phyloP scores from a whole-genome alignment of 1,284 basidiomycete species.

The Puccinia novopanici region DNA sequence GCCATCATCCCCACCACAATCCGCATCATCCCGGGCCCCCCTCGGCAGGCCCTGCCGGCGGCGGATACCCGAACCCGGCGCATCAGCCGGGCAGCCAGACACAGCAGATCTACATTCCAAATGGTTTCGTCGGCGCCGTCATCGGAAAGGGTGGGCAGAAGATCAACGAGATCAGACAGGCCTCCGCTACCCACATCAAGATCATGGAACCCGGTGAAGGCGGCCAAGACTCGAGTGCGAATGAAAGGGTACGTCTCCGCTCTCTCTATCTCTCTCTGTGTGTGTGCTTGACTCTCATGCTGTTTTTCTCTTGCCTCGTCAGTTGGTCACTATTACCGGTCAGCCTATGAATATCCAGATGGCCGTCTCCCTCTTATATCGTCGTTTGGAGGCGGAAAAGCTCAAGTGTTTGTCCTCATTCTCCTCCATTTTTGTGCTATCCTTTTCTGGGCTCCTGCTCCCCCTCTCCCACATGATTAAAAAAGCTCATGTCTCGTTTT shows the following conservation, averaged over 20 bases:
- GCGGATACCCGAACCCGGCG: slow-evolving; percentile 60
- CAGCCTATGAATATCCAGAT: slow-evolving; percentile 91
- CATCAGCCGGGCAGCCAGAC: slow-evolving; percentile 73
- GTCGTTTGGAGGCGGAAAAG: slow-evolving; percentile 57
- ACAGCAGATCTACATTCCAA: slow-evolving; percentile 98
- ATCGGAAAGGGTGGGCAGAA: slow-evolving; percentile 98
- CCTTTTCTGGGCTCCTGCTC: background rate
- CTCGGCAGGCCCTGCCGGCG: slow-evolving; percentile 54
- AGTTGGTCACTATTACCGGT: slow-evolving; percentile 87
- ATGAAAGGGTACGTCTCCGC: slow-evolving; percentile 66
- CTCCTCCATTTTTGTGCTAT: background rate
- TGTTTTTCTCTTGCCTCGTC: background rate
- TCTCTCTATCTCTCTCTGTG: background rate
- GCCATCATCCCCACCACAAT: slow-evolving; percentile 41
- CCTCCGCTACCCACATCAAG: slow-evolving; percentile 92
- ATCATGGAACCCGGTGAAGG: slow-evolving; percentile 96
- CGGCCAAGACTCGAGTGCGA: slow-evolving; percentile 61
- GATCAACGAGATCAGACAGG: slow-evolving; percentile 97
- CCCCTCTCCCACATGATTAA: background rate
- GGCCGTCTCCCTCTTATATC: slow-evolving; percentile 90
- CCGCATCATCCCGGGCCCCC: slow-evolving; percentile 62
- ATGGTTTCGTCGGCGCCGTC: slow-evolving; percentile 83
- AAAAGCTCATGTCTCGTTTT: too few relatives aligned
- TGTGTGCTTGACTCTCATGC: background rate
- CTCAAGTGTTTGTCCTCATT: slow-evolving; percentile 29